phyloP scores from a whole-genome alignment of 495 filamentous ascomycete species.

The Daldinia grandis region DNA sequence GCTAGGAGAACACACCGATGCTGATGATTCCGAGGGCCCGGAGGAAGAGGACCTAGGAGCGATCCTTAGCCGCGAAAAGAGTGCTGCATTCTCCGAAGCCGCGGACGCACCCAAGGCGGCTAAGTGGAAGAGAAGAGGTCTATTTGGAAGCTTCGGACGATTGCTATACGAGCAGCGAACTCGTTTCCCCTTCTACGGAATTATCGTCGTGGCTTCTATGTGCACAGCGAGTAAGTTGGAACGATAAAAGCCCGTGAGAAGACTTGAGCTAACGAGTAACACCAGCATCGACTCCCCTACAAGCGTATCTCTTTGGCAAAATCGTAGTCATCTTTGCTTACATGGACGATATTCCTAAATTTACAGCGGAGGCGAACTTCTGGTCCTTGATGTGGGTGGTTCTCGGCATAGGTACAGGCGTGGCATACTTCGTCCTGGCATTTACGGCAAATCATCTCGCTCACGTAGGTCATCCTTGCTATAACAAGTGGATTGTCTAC shows the following conservation, averaged over 20 bases:
- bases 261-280: constrained; percentile 12
- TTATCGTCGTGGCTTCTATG: constrained; percentile 51
- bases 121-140: constrained; percentile 47
- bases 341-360: constrained; percentile 29
- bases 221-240: constrained; percentile 45
- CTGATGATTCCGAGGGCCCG: constrained; percentile 41
- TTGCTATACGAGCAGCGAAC: constrained; percentile 56
- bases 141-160: constrained; percentile 58
- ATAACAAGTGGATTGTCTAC: not conserved
- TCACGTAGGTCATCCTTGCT: constrained; percentile 34
- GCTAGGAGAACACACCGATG: constrained; percentile 40
- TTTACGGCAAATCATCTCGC: constrained; percentile 49
- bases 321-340: constrained; percentile 53
- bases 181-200: constrained; percentile 48
- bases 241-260: not conserved
- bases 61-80: constrained; percentile 57
- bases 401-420: constrained; percentile 51
- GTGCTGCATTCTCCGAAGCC: constrained; percentile 49
- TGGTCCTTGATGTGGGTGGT: constrained; percentile 61
- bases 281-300: constrained; percentile 50
- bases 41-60: constrained; percentile 53
- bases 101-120: constrained; percentile 30
- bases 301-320: constrained; percentile 57
- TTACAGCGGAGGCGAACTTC: constrained; percentile 49
- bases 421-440: constrained; percentile 51